Conservation (phyloP, 2,329 filamentous ascomycete genomes). For the Calonectria hawksworthii region DNA sequence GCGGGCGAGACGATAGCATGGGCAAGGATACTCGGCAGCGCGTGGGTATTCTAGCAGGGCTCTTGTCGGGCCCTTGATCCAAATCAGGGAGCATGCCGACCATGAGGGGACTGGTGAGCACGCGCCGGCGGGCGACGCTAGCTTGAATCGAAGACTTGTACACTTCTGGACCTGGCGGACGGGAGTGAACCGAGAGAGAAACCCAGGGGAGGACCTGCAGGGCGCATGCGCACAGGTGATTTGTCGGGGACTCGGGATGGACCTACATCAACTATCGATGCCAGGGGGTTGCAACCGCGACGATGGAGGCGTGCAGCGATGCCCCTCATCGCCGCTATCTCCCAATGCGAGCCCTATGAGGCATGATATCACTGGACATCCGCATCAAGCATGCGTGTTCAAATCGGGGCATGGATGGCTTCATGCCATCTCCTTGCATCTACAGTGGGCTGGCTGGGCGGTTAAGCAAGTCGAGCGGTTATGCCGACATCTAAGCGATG, state of each 20-base stretch:
- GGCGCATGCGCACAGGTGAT: background rate
- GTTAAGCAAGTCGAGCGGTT: background rate
- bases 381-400: constrained; percentile 40
- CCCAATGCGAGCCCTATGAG: constrained; percentile 34
- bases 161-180: constrained; percentile 11
- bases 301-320: constrained; percentile 26
- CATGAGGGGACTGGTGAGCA: constrained; percentile 35
- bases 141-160: constrained; percentile 23
- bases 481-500: background rate
- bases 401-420: background rate
- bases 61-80: constrained; percentile 36
- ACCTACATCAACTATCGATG: constrained; percentile 14
- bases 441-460: background rate
- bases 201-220: constrained; percentile 11
- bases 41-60: constrained; percentile 34
- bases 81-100: constrained; percentile 41
- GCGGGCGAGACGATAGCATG: constrained; percentile 33
- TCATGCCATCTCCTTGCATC: background rate
- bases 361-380: constrained; percentile 22
- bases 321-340: constrained; percentile 21
- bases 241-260: constrained; percentile 17
- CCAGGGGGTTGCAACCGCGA: constrained; percentile 19
- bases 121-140: constrained; percentile 38
- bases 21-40: constrained; percentile 36
- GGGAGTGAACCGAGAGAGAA: constrained; percentile 21